Base-by-base conservation (phyloP, 108 stramenopile genomes). In the Chaetoceros muelleri region DNA sequence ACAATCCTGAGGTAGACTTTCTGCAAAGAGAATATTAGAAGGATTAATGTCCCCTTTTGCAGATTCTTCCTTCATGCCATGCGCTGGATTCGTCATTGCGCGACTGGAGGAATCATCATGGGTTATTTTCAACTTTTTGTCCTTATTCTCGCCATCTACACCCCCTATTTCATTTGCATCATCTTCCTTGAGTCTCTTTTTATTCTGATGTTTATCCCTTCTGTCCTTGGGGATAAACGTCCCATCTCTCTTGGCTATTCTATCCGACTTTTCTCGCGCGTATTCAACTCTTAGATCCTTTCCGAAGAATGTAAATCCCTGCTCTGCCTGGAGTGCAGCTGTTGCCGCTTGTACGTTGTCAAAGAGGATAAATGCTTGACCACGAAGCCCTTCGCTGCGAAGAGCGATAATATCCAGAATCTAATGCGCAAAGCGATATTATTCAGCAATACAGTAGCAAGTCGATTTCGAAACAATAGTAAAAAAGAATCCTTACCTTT, bases 281-380 rank as follows among this genome's bases (percentile, higher is more conserved):
- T 94, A 98, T 40, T 76, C 66, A 25, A 96, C 66, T 52, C 73
- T 71, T 49, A 98, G 61, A 47, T 85, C 85, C 66, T 93, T 85
- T 13, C 78, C 95, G 63, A 90, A 95, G 68, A 98, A 93, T 3
- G 75, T 67, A 68, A 95, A 95, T 31, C 90, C 88, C 52, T 93
- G 76, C 72, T 94, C 92, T 30, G 81, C 78, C 25, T 84, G 73
- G 24, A 96, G 53, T 8, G 95, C 95, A 17, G 83, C 87, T 1
- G 95, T 90, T 28, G 97, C 94, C 2, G 92, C 65, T 30, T 79
- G 55, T n/a, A 88, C 74, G 49, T 89, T 75, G 44, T 94, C 92
- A 58, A 94, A 94, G 21, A 95, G 79, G 22, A 98, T 83, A 85
- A 87, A 98, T 0, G 92, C 90, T 65, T 95, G 94, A 44, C 96